Percentiles rank a stretch among this genome's conserved stretches.
These are phyloP conservation scores for Eucalyptus sp. DNA, from an alignment of 345 rosid genomes.

Conservation along the genomic window DNA sequence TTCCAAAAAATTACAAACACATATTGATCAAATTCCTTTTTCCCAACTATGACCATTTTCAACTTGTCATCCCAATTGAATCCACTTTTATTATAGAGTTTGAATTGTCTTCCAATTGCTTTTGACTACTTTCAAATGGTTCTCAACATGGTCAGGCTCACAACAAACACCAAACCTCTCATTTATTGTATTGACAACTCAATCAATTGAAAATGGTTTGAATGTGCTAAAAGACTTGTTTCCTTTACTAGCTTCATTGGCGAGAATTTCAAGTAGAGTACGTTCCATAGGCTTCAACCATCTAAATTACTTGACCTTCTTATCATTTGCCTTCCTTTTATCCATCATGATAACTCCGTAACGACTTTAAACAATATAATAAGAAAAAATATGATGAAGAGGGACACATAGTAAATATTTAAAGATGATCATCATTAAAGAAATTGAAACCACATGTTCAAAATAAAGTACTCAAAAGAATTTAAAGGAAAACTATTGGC, in stretches of 20 bases:
- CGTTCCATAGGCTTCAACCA: not conserved
- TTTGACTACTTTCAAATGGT: not conserved
- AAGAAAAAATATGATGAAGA: too few relatives aligned
- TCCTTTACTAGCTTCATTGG: not conserved
- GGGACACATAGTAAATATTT: too few relatives aligned
- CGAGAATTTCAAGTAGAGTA: not conserved
- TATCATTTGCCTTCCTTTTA: not conserved
- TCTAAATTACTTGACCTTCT: not conserved
- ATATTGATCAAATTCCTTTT: not conserved
- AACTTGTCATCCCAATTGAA: not conserved
- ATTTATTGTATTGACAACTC: not conserved
- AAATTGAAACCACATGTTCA: too few relatives aligned
- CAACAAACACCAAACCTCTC: not conserved
- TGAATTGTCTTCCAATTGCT: not conserved
- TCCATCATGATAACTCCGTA: not conserved
- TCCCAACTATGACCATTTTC: not conserved
- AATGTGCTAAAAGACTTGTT: not conserved
- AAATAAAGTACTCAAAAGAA: too few relatives aligned
- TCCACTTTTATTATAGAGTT: not conserved
- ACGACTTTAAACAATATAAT: too few relatives aligned
- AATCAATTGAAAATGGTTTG: not conserved
- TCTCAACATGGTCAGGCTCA: not conserved
- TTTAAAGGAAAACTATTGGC: too few relatives aligned
- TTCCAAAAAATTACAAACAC: accelerated
- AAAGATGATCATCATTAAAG: too few relatives aligned